A percentile compares a stretch with the other conserved stretches of the same genome.
phyloP scores from a whole-genome alignment of 345 rosid genomes.

The Aurinia saxatilis region DNA sequence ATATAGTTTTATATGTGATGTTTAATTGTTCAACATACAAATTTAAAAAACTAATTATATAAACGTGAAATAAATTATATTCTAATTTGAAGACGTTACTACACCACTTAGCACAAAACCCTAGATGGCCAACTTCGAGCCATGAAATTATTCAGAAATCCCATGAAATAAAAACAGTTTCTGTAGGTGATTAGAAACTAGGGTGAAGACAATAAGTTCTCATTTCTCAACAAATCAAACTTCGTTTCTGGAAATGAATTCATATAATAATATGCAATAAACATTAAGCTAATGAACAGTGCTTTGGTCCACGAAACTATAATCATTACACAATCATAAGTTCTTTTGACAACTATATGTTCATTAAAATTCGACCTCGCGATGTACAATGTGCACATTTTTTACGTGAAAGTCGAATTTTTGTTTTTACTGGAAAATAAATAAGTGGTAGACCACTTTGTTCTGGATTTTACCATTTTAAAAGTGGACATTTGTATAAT shows the following conservation, averaged over 20 bases:
- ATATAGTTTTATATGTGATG: neutral
- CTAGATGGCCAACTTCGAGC: constrained; percentile 15
- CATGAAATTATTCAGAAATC: constrained; percentile 1
- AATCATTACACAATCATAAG: constrained; percentile 27
- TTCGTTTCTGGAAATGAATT: neutral
- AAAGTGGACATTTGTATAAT: neutral
- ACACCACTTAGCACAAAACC: neutral
- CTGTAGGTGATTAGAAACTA: neutral
- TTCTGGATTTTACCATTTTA: neutral
- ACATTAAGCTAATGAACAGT: neutral
- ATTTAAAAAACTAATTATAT: neutral
- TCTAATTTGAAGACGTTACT: neutral
- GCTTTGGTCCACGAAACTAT: constrained; percentile 11
- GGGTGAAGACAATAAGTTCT: neutral
- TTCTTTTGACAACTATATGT: constrained; percentile 8
- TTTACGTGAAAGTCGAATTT: neutral
- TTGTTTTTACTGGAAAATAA: neutral
- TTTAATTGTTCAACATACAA: neutral
- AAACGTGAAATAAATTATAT: neutral
- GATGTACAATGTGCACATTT: neutral
- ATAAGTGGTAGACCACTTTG: neutral
- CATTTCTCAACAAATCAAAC: constrained; percentile 11
- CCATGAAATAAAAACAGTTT: neutral
- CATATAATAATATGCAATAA: neutral
- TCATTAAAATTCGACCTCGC: constrained; percentile 16